These are phyloP conservation scores for Wickerhamiella alocasiicola DNA, from an alignment of 805 yeast genomes.

Conservation along the genomic window DNA sequence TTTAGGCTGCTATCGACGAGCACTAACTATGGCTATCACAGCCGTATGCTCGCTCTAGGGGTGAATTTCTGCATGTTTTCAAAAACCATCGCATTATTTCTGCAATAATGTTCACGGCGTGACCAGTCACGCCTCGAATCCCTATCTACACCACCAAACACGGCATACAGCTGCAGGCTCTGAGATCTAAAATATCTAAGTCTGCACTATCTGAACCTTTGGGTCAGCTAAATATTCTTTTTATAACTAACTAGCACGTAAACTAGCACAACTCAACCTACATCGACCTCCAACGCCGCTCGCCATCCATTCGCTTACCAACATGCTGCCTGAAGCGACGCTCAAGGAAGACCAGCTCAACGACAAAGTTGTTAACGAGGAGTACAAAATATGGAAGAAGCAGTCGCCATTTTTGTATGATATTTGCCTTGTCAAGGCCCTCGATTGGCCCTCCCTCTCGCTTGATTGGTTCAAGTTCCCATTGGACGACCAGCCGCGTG, in stretches of 20 bases:
- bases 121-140: too few relatives aligned
- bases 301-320: neutral
- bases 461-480: slow-evolving; percentile 46
- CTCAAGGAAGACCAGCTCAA: slow-evolving; percentile 14
- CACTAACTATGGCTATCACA: too few relatives aligned
- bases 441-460: slow-evolving; percentile 49
- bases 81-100: too few relatives aligned
- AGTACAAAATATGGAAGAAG: slow-evolving; percentile 52
- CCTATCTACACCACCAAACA: too few relatives aligned
- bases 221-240: too few relatives aligned
- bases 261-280: neutral
- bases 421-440: slow-evolving; percentile 40
- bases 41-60: too few relatives aligned
- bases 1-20: too few relatives aligned
- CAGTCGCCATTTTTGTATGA: slow-evolving; percentile 49
- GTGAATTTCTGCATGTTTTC: too few relatives aligned
- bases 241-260: neutral
- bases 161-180: too few relatives aligned
- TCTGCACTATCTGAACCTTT: too few relatives aligned
- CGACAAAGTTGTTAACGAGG: slow-evolving; percentile 22
- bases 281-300: neutral
- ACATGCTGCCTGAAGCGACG: neutral
- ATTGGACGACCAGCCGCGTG: slow-evolving; percentile 9
- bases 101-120: too few relatives aligned
- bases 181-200: too few relatives aligned